These are phyloP conservation scores for Ganoderma lucidum DNA, from an alignment of 1,284 basidiomycete genomes.

Conservation along the genomic window DNA sequence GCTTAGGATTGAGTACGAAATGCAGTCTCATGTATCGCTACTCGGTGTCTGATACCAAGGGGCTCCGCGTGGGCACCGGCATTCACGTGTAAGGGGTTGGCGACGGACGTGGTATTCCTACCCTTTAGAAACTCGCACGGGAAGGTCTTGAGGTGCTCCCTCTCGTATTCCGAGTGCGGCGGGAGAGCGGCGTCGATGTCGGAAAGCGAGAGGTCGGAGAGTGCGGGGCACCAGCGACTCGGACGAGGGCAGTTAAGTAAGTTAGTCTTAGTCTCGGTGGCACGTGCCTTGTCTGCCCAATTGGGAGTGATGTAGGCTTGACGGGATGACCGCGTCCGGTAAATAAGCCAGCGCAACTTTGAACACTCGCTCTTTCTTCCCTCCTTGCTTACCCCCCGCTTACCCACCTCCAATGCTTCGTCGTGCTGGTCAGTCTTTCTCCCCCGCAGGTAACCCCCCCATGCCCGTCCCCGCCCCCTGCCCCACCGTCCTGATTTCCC, in stretches of 20 bases:
- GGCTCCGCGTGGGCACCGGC: neutral
- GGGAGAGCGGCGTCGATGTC: slow-evolving; percentile 1
- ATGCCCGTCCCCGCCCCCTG: slow-evolving; percentile 2
- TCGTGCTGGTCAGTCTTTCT: slow-evolving; percentile 64
- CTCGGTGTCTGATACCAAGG: neutral
- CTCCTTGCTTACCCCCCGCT: neutral
- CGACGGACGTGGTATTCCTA: slow-evolving; percentile 1
- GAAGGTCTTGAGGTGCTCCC: slow-evolving; percentile 3
- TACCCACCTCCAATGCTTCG: slow-evolving; percentile 57
- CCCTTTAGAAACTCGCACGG: neutral
- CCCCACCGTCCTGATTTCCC: slow-evolving; percentile 21
- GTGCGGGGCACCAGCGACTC: slow-evolving; percentile 19
- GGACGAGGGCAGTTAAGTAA: neutral
- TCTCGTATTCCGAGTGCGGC: slow-evolving; percentile 2
- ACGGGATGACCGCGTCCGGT: slow-evolving; percentile 21
- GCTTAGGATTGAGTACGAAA: slow-evolving; percentile 19
- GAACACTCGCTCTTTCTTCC: slow-evolving; percentile 21
- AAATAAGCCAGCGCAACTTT: slow-evolving; percentile 30
- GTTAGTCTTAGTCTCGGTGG: neutral
- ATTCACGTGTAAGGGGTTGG: slow-evolving; percentile 1
- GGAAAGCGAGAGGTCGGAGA: neutral
- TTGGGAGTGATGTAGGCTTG: slow-evolving; percentile 27
- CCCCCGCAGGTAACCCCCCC: slow-evolving; percentile 54
- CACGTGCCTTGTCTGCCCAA: slow-evolving; percentile 30
- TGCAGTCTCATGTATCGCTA: slow-evolving; percentile 11